These are phyloP conservation scores for Knoxdaviesia proteae DNA, from an alignment of 2,329 filamentous ascomycete species.

Conservation along the genomic window DNA sequence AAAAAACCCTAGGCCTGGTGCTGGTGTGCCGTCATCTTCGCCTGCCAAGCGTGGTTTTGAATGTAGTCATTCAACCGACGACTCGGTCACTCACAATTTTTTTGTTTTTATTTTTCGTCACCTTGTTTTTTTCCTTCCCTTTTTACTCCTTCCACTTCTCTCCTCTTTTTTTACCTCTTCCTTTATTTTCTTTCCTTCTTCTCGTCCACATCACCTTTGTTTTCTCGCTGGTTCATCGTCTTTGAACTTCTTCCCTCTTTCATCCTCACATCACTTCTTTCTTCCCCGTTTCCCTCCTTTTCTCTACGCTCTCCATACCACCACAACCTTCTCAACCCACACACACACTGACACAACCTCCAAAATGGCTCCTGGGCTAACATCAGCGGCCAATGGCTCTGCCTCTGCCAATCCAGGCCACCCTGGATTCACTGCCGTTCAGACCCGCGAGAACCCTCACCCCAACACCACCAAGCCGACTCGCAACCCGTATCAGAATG, in stretches of 20 bases:
- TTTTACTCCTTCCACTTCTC: not conserved
- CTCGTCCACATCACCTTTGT: not conserved
- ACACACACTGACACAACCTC: conserved; percentile 1
- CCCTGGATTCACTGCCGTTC: conserved; percentile 5
- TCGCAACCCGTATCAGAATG: conserved; percentile 35
- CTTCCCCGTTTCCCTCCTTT: not conserved
- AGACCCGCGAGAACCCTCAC: conserved; percentile 5
- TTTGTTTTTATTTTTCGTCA: not conserved
- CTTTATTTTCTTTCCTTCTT: not conserved
- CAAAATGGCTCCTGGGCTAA: conserved; percentile 2
- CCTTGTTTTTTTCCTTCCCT: not conserved
- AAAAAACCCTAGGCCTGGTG: not conserved
- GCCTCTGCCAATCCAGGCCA: conserved; percentile 4
- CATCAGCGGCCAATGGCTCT: too few species aligned
- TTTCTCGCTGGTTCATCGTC: conserved; percentile 1
- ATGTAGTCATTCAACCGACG: too few species aligned
- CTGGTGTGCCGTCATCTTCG: not conserved
- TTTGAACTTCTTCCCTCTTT: not conserved
- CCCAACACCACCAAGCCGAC: conserved; percentile 5
- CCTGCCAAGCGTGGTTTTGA: not conserved
- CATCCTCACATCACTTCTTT: not conserved
- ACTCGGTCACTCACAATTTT: too few species aligned
- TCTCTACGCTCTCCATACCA: not conserved
- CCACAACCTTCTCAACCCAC: not conserved
- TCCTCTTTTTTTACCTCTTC: not conserved